Evolutionary conservation across 164 flowering plant genomes (phyloP), one percentile per base, ranked within the genome.

Genomic region (Nymphaea thermarum): DNA sequence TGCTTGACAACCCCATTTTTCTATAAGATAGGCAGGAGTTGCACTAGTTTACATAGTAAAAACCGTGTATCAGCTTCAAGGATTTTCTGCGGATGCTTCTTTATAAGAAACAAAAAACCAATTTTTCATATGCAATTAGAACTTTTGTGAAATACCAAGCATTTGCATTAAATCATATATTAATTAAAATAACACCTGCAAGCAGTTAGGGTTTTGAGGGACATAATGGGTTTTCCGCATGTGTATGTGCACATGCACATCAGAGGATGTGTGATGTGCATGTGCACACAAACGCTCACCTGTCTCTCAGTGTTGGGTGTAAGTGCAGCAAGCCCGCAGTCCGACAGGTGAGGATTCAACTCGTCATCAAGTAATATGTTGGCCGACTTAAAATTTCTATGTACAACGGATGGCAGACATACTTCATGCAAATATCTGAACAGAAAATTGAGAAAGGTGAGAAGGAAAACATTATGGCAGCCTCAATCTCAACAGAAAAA

Each of bases 391-490:
- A 94, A 84, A 83, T 94, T 94, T 83, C 96, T 88, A 81, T 94
- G 99, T 62, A 94, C 97, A 75, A 90, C 90, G 45, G 88, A 85
- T 64, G 99, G 99, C 78, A 87, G 72, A 77, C 99, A 94, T 43
- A 94, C 96, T 78, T 94, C 99, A 80, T 94, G 99, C 89, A 94
- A 79, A 81, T 94, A 94, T 89, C 99, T 94, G 84, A 71, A 75
- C 55, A 45, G 17, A 71, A 62, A 62, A 62, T 8, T 51, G 57
- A 51, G 12, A 51, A 51, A 47, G 14, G 57, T 51, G 57, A 51
- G 36, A 25, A 25, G 36, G 36, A 25, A 25, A 25, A 25, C 36
- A 51, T 3, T 51, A 15, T 7, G 14, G 14, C 14, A 51, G 57
- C 57, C 57, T 51, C 57, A 3, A 51, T 25, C 36, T 25, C 36